Evolutionary conservation across 208 protist species (phyloP), one percentile per base, ranked within the genome.

Genomic region (Blastocrithidia nonstop): DNA sequence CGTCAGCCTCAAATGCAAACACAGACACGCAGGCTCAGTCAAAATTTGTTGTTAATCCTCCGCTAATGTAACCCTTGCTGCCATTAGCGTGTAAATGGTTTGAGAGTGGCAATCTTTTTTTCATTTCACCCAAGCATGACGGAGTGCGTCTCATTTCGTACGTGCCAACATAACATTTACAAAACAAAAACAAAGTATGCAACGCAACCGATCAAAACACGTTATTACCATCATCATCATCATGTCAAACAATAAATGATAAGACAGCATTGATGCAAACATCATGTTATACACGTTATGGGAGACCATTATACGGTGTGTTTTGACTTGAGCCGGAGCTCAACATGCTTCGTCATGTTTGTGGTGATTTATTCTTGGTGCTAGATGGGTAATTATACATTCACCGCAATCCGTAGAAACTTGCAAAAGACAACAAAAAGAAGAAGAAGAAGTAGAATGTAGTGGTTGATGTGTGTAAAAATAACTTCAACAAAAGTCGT

Each of bases 351-450:
- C 64, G 78, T 1, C 62, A 61, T 17, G 47, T 92, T 0, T 76
- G 61, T 22, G 63, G 68, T n/a, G 83, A 92, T 39, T 42, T 69
- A 9, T 37, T 46, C 1, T 61, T 92, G 24, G 61, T 72, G 13
- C 50, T 92, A 6, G 83, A 92, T 39, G 83, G 78, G 3, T 77
- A 92, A 47, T 56, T 92, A n/a, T 92, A 92, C 62, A 60, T 88
- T 23, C 83, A 92, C 48, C 56, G 50, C 9, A 49, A 51, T 3
- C 31, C 35, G 11, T 11, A 47, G 3, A 24, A 41, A 27, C 8
- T n/a, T 20, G 6, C 7, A 41, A 41, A 13, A 41, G 9, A 13
- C 11, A 13, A 8, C 13, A 7, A 41, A n/a, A 41, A 20, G 7
- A 24, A 41, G 4, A 24, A n/a, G n/a, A n/a, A n/a, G n/a, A n/a